Base-by-base conservation (phyloP, 306 rosid genomes). In the Calophaca sinica region DNA sequence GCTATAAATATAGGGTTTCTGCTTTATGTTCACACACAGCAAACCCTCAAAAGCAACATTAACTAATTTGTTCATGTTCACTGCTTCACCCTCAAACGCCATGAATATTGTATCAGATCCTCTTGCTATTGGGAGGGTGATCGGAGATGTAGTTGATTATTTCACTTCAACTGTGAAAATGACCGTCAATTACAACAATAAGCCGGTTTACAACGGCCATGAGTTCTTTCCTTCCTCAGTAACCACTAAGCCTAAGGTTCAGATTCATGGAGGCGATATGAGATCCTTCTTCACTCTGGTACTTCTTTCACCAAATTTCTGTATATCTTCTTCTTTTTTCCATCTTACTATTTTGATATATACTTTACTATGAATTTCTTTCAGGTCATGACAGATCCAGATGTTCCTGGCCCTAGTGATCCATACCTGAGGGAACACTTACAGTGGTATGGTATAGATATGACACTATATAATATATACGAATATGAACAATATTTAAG, bases 391-490 rank as follows among this genome's bases (percentile, higher is more conserved):
- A 94, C 89, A 59, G 97, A 94, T 68, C 97, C 98, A 42, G 97
- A 94, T 44, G 98, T 91, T 38, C 98, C 98, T 11, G 97, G 98
- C 71, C 98, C 98, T 4, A 91, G 98, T 88, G 97, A 94, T 77
- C 98, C 98, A 12, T 94, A 86, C 81, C 71, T 94, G 67, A 87
- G 87, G 78, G 97, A 94, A 82, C 98, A 91, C 71, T 79, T 94
- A 31, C 98, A 94, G 86, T 91, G 97, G 97, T 94, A 88, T 42
- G 48, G 9, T 9, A 9, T 45, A 45, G 9, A 45, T 39, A 13
- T 29, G 3, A 15, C 9, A 41, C 9, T 5, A 5, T n/a, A n/a
- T n/a, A 41, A 41, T 41, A 41, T 41, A 41, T 41, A 41, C 1
- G 2, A 6, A 42, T 7, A 42, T 39, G 45, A 41, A 5, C 9